phyloP scores from a whole-genome alignment of 768 basidiomycete genomes.

The Dentipellis fragilis region DNA sequence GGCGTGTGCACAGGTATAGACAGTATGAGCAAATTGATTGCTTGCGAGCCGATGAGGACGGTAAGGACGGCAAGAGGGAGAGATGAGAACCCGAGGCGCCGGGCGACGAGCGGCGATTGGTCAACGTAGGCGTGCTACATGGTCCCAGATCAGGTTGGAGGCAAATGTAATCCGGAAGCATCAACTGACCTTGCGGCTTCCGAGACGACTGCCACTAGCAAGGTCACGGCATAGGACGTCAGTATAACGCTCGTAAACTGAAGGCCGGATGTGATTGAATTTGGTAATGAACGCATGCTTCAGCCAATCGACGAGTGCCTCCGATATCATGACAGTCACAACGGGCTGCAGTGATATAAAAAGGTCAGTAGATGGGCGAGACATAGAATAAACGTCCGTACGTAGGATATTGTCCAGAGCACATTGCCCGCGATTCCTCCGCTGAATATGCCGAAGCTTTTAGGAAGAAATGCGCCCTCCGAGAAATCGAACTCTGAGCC shows the following conservation, averaged over 20 bases:
- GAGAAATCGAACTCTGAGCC: conserved; percentile 79
- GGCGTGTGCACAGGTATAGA: conserved; percentile 15
- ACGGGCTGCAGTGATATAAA: conserved; percentile 55
- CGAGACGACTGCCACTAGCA: conserved; percentile 61
- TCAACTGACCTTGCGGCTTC: conserved; percentile 41
- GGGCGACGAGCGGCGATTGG: conserved; percentile 89
- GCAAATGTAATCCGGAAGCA: background rate
- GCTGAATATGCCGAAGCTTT: conserved; percentile 76
- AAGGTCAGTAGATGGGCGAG: background rate
- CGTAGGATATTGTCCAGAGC: conserved; percentile 84
- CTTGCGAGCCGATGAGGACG: conserved; percentile 69
- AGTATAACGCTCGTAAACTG: conserved; percentile 89
- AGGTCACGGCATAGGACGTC: conserved; percentile 95
- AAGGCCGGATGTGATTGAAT: conserved; percentile 95
- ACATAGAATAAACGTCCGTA: conserved; percentile 26
- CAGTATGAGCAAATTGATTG: conserved; percentile 49
- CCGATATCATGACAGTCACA: conserved; percentile 80
- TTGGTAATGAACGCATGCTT: conserved; percentile 99
- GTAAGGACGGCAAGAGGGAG: conserved; percentile 83
- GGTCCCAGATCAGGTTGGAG: background rate
- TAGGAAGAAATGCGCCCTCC: conserved; percentile 64
- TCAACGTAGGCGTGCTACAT: conserved; percentile 77
- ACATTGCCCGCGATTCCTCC: conserved; percentile 72
- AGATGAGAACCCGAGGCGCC: conserved; percentile 88
- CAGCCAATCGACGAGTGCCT: conserved; percentile 95